Conservation (phyloP, 1,284 basidiomycete species). For the Malassezia yamatoensis region DNA sequence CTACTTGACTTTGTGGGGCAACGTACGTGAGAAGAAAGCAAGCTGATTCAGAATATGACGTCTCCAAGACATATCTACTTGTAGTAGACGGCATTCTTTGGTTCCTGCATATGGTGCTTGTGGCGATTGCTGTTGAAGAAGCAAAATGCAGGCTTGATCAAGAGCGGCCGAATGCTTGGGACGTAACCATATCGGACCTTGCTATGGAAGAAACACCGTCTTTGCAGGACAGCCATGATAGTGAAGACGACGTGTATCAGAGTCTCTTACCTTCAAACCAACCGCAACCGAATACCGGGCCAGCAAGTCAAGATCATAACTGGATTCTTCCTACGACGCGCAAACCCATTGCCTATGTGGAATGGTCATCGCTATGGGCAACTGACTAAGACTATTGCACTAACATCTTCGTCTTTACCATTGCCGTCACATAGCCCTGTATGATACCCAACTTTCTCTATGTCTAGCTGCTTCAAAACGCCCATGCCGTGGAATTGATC, state of each 20-base stretch:
- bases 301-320: neutral
- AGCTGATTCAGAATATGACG: conserved; percentile 13
- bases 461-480: conserved; percentile 41
- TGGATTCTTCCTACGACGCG: conserved; percentile 2
- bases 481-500: conserved; percentile 16
- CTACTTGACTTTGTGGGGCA: conserved; percentile 37
- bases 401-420: too few relatives aligned
- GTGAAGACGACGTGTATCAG: conserved; percentile 1
- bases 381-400: neutral
- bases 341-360: conserved; percentile 8
- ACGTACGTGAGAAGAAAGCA: neutral
- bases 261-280: neutral
- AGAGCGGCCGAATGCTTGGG: neutral
- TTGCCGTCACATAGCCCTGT: neutral
- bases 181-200: neutral
- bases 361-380: conserved; percentile 2
- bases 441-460: conserved; percentile 11
- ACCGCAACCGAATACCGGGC: neutral
- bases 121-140: conserved; percentile 23
- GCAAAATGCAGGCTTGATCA: neutral
- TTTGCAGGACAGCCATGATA: neutral
- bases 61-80: conserved; percentile 23
- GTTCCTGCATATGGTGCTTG: conserved; percentile 16
- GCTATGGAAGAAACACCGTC: neutral
- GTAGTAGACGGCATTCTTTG: conserved; percentile 12